A percentile compares a stretch with the other conserved stretches of the same genome.
phyloP scores from a whole-genome alignment of 768 basidiomycete species.

The Termitomyces sp. region DNA sequence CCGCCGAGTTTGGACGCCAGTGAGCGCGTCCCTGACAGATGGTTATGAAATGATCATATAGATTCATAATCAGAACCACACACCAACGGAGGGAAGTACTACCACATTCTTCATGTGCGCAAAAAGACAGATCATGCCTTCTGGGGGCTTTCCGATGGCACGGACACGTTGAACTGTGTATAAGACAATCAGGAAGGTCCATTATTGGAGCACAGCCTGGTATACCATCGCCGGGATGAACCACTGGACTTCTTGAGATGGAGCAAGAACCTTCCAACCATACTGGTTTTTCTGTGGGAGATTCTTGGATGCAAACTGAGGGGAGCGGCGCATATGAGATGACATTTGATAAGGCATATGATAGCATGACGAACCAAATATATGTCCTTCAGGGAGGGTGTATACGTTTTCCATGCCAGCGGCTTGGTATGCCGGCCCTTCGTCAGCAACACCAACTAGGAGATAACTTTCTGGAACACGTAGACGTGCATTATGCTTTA shows the following conservation, averaged over 20 bases:
- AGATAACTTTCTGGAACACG: constrained; percentile 60
- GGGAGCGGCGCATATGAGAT: neutral
- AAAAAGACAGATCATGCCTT: constrained; percentile 49
- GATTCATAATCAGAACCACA: constrained; percentile 6
- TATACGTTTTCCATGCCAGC: constrained; percentile 50
- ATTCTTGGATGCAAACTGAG: constrained; percentile 54
- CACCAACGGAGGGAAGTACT: constrained; percentile 61
- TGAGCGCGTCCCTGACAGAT: constrained; percentile 45
- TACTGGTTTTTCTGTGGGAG: constrained; percentile 38
- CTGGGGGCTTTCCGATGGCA: constrained; percentile 67
- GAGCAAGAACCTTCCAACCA: constrained; percentile 57
- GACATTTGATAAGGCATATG: neutral
- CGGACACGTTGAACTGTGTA: constrained; percentile 57
- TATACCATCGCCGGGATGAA: constrained; percentile 71
- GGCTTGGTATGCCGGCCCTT: constrained; percentile 58
- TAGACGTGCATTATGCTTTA: constrained; percentile 75
- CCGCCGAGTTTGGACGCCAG: constrained; percentile 66
- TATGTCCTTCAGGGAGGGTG: constrained; percentile 46
- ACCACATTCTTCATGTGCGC: constrained; percentile 61
- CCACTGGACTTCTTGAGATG: constrained; percentile 68
- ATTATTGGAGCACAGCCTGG: neutral
- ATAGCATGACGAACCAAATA: constrained; percentile 50
- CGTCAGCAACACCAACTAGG: constrained; percentile 79
- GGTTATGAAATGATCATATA: neutral
- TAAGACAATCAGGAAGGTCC: constrained; percentile 1